Evolutionary conservation across 306 rosid genomes (phyloP), one percentile per base, ranked within the genome.

Genomic region (Adenanthera pavonina): DNA sequence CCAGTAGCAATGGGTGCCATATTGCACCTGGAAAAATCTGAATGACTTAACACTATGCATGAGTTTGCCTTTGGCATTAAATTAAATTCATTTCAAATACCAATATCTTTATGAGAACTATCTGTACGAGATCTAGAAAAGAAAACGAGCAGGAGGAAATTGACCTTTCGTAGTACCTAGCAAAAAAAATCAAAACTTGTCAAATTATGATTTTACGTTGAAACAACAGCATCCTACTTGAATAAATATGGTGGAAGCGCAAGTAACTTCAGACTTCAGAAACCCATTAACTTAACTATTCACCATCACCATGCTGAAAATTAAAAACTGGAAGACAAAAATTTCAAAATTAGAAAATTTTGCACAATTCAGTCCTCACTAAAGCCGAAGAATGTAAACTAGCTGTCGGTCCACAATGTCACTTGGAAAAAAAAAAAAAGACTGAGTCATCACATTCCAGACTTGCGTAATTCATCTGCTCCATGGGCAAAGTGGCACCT

Each of bases 401-500:
- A 73, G 12, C n/a, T 17, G 47, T 9, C 35, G 19, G 49, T 73
- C 47, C 30, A 4, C 43, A 17, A n/a, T 25, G 54, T 69, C 8
- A 34, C 9, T n/a, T 13, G 3, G 15, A 30, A 6, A 15, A 6
- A 4, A 36, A 8, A 30, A 36, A 30, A 60, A 60, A 11, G 8
- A 41, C 7, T 49, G 54, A 16, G 25, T 35, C 46, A 34, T 85
- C 76, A 85, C 53, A 88, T 88, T 73, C 84, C 86, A 48, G 85
- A 8, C 82, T 83, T 82, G 62, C 92, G 92, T 75, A 90, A 79
- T 61, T 90, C 92, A 54, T 84, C 90, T 1, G 85, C 83, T 57
- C 94, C 94, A 19, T 90, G 94, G 3, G 94, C 94, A 80, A 90
- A 90, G 80, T 90, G 94, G 78, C 94, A 90, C 80, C 90, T 83